Evolutionary conservation across 495 filamentous ascomycete species (phyloP), one percentile per base, ranked within the genome.

Genomic region (Penicillium mononematosum): DNA sequence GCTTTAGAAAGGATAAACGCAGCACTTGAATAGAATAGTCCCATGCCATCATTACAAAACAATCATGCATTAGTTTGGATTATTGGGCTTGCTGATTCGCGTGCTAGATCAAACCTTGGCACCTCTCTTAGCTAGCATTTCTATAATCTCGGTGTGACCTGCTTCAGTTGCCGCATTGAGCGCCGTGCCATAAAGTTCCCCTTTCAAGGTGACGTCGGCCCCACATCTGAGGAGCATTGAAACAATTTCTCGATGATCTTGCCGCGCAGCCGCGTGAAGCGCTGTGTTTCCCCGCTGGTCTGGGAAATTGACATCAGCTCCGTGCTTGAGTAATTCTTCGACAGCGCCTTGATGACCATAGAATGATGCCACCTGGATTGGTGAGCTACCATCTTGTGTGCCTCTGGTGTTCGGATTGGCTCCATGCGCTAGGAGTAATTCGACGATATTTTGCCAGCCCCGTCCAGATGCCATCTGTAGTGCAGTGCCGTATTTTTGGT

Each of bases 1-100:
- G 81, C 78, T 10, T 58, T 84, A 54, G 58, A 58, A 60, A 78
- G 80, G 68, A 74, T 69, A 29, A 58, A 68, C 46, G 53, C 29
- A 0, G 70, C 70, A 12, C 19, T 72, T 14, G 44, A 19, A 20
- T 53, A 43, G 14, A 20, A n/a, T 34, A 34, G 11, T 50, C 12
- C 10, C 25, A n/a, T 39, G 36, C 2, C 16, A 9, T 39, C 14
- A 10, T 14, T 7, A 27, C 22, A 12, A n/a, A 36, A 24, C 2
- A 38, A 22, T 6, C 32, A 27, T 51, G 20, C 31, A 39, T 25
- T 14, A 27, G 22, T 27, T 46, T 29, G 24, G 5, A 29, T 17
- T 39, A 29, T n/a, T 39, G 16, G 7, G 36, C n/a, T 39, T 39
- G 36, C 3, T 9, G 7, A 39, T 39, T 17, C 36, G 16, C n/a